These are phyloP conservation scores for Fraxinus pennsylvanica DNA, from an alignment of 257 asterid species.

Conservation along the genomic window DNA sequence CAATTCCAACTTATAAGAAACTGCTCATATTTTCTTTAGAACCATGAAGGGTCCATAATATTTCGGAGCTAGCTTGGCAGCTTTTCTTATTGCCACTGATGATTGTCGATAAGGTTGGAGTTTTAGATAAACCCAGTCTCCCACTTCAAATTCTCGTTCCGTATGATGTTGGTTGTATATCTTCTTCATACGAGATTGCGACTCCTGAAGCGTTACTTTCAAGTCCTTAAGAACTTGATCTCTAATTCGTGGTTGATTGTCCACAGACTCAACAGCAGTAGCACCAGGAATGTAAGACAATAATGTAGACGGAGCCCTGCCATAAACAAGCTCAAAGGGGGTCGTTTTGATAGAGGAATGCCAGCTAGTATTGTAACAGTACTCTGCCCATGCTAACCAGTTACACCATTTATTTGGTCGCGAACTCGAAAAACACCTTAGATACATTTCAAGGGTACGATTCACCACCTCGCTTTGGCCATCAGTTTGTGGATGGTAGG, in stretches of 20 bases:
- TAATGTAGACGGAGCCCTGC: no score
- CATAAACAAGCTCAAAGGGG: neutral
- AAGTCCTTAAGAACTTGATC: neutral
- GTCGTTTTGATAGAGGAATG: neutral
- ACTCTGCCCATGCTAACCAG: neutral
- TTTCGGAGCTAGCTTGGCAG: neutral
- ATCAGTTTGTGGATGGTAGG: neutral
- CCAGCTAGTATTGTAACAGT: neutral
- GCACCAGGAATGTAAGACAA: neutral
- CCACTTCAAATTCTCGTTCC: neutral
- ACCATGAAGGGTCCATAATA: slow-evolving; percentile 1
- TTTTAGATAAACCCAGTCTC: neutral
- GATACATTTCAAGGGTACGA: neutral
- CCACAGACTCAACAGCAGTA: neutral
- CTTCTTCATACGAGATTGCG: neutral
- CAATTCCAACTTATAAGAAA: neutral
- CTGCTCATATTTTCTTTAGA: neutral
- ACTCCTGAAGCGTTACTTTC: no score
- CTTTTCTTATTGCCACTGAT: neutral
- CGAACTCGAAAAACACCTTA: neutral
- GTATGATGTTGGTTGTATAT: neutral
- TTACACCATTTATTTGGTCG: neutral
- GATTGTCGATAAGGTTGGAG: neutral
- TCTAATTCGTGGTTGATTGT: neutral
- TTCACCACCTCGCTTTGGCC: neutral